A percentile compares a stretch with the other conserved stretches of the same genome.
Evolutionary conservation across 495 filamentous ascomycete species (phyloP).

Genomic region (Aspergillus baeticus): DNA sequence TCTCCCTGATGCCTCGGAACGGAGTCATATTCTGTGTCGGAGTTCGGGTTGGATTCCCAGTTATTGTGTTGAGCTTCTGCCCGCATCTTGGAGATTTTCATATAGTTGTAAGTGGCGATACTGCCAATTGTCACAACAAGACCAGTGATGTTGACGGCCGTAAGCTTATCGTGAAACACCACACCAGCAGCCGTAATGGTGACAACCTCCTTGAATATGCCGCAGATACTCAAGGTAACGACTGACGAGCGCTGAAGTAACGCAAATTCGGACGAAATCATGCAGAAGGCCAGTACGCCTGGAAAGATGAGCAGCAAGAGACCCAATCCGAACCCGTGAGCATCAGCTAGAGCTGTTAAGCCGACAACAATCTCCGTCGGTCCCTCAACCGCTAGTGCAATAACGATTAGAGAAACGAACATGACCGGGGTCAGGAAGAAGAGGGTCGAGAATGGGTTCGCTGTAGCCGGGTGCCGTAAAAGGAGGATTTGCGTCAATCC

Average conservation of each 20-base stretch:
- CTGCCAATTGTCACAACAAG: slow-evolving; percentile 83
- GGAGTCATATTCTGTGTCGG: slow-evolving; percentile 33
- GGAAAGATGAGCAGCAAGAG: slow-evolving; percentile 78
- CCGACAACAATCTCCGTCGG: slow-evolving; percentile 62
- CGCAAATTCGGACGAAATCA: slow-evolving; percentile 96
- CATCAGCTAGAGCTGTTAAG: slow-evolving; percentile 56
- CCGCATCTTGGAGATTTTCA: slow-evolving; percentile 90
- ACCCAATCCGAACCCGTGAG: slow-evolving; percentile 61
- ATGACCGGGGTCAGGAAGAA: slow-evolving; percentile 97
- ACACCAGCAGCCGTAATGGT: slow-evolving; percentile 88
- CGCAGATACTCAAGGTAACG: slow-evolving; percentile 93
- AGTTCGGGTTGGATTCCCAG: slow-evolving; percentile 30
- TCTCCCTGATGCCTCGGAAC: slow-evolving; percentile 25
- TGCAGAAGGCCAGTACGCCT: slow-evolving; percentile 87
- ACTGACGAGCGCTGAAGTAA: slow-evolving; percentile 92
- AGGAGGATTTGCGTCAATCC: slow-evolving; percentile 94
- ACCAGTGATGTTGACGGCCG: slow-evolving; percentile 83
- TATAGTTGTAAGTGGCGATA: slow-evolving; percentile 89
- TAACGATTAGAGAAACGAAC: slow-evolving; percentile 77
- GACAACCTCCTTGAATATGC: slow-evolving; percentile 98
- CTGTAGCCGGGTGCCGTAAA: slow-evolving; percentile 89
- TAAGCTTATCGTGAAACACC: slow-evolving; percentile 87
- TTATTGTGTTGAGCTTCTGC: slow-evolving; percentile 51
- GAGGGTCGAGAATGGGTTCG: slow-evolving; percentile 94
- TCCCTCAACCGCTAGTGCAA: slow-evolving; percentile 87